These are phyloP conservation scores for Wickerhamomyces subpelliculosus DNA, from an alignment of 805 yeast genomes.

Conservation along the genomic window DNA sequence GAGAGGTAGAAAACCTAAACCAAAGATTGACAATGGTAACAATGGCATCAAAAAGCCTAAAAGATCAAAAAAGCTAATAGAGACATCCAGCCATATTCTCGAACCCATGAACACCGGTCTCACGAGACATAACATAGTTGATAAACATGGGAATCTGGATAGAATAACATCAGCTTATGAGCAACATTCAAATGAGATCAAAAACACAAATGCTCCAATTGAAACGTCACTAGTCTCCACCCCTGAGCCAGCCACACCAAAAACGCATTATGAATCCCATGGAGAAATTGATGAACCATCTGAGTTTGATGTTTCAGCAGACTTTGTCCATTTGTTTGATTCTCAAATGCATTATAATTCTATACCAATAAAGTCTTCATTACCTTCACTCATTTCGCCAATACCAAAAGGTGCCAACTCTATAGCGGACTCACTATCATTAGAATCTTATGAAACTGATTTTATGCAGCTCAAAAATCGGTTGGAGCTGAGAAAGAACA, in stretches of 20 bases:
- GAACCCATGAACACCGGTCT: too few relatives aligned
- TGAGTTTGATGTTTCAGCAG: background rate
- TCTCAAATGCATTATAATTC: background rate
- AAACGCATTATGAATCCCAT: background rate
- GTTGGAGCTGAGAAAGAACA: background rate
- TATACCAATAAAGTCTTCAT: too few relatives aligned
- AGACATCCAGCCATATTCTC: background rate
- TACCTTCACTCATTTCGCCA: too few relatives aligned
- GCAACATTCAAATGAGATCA: too few relatives aligned
- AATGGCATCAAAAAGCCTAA: background rate
- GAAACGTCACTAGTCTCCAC: too few relatives aligned
- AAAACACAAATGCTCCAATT: too few relatives aligned
- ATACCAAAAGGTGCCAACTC: too few relatives aligned
- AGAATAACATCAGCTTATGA: too few relatives aligned
- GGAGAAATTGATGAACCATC: background rate
- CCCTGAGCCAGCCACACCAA: too few relatives aligned
- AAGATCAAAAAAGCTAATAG: background rate
- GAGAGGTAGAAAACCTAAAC: constrained; percentile 6
- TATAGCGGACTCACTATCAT: too few relatives aligned
- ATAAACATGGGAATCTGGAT: too few relatives aligned
- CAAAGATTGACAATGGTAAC: background rate
- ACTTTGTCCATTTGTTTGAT: background rate
- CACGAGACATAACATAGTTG: too few relatives aligned
- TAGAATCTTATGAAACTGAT: background rate
- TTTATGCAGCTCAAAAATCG: background rate